Evolutionary conservation across 306 rosid genomes (phyloP).

Genomic region (Oxytropis ochrocephala): DNA sequence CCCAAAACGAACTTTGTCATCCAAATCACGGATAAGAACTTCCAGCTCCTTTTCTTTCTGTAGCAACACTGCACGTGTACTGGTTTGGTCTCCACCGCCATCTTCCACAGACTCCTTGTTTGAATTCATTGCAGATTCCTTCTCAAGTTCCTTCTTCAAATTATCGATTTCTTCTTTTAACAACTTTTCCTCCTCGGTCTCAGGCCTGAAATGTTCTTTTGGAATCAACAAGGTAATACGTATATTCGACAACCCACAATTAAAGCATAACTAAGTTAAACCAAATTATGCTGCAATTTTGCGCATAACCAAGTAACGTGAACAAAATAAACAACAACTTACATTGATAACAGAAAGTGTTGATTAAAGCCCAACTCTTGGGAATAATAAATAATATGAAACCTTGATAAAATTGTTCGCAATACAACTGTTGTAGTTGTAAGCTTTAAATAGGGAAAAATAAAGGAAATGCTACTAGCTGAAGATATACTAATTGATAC

Average conservation of each 20-base stretch:
- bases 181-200: slow-evolving; percentile 61
- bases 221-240: slow-evolving; percentile 29
- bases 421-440: neutral
- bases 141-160: slow-evolving; percentile 62
- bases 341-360: neutral
- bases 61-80: slow-evolving; percentile 18
- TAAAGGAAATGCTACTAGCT: neutral
- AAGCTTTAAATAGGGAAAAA: neutral
- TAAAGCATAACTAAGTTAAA: neutral
- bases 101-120: slow-evolving; percentile 42
- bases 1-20: slow-evolving; percentile 90
- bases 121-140: slow-evolving; percentile 32
- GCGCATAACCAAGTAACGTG: neutral
- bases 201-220: slow-evolving; percentile 52
- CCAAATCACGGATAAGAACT: slow-evolving; percentile 56
- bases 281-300: neutral
- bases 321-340: slow-evolving; percentile 2
- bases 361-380: neutral
- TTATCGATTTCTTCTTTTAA: slow-evolving; percentile 76
- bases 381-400: neutral
- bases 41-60: slow-evolving; percentile 72
- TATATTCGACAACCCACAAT: slow-evolving; percentile 14
- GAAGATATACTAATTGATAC: neutral
- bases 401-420: neutral
- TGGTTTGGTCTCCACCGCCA: slow-evolving; percentile 39